A percentile compares a stretch with the other conserved stretches of the same genome.
These are phyloP conservation scores for Solanum ossicruentum DNA, from an alignment of 257 asterid genomes.

Conservation along the genomic window DNA sequence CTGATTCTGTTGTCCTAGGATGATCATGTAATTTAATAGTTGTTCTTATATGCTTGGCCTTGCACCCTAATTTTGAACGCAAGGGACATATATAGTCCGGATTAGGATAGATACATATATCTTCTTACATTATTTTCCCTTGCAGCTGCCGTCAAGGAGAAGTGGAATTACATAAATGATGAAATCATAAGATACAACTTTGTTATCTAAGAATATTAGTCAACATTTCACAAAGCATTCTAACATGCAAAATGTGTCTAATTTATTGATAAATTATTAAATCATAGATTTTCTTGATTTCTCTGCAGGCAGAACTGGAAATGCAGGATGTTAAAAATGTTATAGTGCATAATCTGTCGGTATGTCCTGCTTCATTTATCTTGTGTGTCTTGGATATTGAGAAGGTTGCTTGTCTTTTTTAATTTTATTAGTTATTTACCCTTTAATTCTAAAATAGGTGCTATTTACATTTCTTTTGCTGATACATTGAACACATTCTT, in stretches of 20 bases:
- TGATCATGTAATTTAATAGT: not conserved
- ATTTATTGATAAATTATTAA: not conserved
- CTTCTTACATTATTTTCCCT: not conserved
- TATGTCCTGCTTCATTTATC: conserved; percentile 21
- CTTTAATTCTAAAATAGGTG: not conserved
- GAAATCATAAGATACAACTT: not conserved
- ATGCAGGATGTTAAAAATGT: conserved; percentile 92
- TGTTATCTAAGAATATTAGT: not conserved
- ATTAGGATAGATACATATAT: not conserved
- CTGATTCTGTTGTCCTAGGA: not conserved
- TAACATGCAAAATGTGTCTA: not conserved
- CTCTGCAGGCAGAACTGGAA: conserved; percentile 79
- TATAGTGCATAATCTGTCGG: conserved; percentile 77
- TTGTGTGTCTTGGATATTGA: not conserved
- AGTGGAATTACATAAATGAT: not conserved
- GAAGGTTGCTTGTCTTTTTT: not conserved
- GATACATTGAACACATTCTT: not conserved
- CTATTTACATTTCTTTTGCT: not conserved
- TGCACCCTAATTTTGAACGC: not conserved
- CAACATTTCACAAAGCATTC: not conserved
- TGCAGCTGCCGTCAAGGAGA: not conserved
- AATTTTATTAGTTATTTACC: not conserved
- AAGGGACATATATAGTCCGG: not conserved
- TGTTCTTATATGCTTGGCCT: not conserved
- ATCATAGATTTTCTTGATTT: not conserved